Conservation (phyloP, 805 yeast species). For the Metschnikowia vanudenii region DNA sequence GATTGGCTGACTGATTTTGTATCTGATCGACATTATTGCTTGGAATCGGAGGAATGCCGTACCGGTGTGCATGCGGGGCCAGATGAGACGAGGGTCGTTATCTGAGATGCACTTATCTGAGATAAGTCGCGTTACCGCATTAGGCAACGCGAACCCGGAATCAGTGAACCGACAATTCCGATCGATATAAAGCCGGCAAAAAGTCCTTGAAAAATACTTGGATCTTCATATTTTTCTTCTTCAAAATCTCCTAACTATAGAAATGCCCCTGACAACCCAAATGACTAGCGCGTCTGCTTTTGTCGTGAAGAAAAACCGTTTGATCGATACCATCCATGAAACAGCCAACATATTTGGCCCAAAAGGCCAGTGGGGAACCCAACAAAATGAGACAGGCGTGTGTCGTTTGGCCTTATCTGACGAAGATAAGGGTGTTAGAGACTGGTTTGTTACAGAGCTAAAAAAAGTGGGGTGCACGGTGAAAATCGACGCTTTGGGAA, state of each 20-base stretch:
- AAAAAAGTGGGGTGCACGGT: conserved; percentile 54
- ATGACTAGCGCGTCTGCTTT: conserved; percentile 7
- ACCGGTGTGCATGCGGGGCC: too few species aligned
- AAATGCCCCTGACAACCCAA: conserved; percentile 12
- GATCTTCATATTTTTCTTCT: too few species aligned
- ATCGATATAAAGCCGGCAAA: too few species aligned
- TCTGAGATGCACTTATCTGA: too few species aligned
- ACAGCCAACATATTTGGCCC: conserved; percentile 62
- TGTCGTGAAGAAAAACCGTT: conserved; percentile 24
- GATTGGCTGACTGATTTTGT: too few species aligned
- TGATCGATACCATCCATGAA: conserved; percentile 57
- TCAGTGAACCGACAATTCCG: too few species aligned
- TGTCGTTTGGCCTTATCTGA: conserved; percentile 63
- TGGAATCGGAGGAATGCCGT: too few species aligned
- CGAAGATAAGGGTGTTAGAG: conserved; percentile 60
- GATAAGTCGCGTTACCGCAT: too few species aligned
- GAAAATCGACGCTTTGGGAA: conserved; percentile 64
- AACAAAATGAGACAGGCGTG: conserved; percentile 61
- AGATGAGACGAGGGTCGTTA: too few species aligned
- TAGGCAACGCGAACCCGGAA: too few species aligned
- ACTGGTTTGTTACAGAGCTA: conserved; percentile 61
- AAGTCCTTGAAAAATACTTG: too few species aligned
- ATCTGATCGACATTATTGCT: too few species aligned
- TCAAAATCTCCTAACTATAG: not conserved
- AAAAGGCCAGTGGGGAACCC: conserved; percentile 58